Evolutionary conservation across 108 stramenopile species (phyloP).

Genomic region (Pseudonitzschia pungens): DNA sequence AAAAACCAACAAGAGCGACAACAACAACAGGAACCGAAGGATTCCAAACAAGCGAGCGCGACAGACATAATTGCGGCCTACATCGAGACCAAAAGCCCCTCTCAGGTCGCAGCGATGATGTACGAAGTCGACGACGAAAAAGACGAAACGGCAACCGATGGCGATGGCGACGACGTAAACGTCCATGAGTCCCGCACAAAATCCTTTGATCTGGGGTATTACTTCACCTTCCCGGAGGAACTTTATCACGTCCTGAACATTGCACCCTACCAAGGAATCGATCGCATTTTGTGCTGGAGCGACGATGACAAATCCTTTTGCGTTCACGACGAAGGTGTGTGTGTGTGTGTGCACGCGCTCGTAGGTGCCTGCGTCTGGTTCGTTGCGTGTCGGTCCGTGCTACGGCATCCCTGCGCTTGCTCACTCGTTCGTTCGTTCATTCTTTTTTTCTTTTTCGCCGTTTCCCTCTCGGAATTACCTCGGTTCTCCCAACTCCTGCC

Average conservation of each 20-base stretch:
- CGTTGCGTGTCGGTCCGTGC: too few species aligned
- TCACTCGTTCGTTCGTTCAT: background rate
- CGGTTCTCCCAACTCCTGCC: too few species aligned
- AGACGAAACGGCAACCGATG: too few species aligned
- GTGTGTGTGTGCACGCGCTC: too few species aligned
- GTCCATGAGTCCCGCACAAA: too few species aligned
- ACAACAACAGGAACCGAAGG: too few species aligned
- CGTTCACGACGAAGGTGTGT: conserved; percentile 10
- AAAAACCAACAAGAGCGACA: too few species aligned
- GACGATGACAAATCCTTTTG: background rate
- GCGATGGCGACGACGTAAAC: too few species aligned
- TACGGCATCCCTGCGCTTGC: background rate
- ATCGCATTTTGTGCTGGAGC: conserved; percentile 7
- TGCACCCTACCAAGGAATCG: background rate
- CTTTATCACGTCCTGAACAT: conserved; percentile 11
- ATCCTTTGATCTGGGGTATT: conserved; percentile 4
- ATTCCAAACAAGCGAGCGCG: too few species aligned
- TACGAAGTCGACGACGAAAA: background rate
- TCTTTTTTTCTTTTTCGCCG: background rate
- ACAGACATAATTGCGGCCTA: background rate
- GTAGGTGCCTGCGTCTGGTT: background rate
- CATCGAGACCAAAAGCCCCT: background rate
- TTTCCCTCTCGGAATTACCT: background rate
- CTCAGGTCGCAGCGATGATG: background rate
- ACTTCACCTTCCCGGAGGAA: background rate